Conservation (phyloP, 1,139 yeast genomes). For the Kurtzmaniella quercitrusa region DNA sequence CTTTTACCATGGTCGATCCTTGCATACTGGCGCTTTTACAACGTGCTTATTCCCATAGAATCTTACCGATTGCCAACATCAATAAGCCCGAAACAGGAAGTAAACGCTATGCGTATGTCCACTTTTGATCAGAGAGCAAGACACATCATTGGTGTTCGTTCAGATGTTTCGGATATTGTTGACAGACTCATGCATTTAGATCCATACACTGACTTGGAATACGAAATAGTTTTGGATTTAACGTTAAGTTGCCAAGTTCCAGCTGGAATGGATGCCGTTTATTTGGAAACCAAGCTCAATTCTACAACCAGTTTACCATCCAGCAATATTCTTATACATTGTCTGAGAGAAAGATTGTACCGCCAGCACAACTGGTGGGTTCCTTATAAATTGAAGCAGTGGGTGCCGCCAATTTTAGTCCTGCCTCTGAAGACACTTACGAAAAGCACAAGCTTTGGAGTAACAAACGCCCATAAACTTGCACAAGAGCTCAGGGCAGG, state of each 20-base stretch:
- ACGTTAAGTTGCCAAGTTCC: neutral
- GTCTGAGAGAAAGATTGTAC: conserved; percentile 22
- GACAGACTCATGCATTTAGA: conserved; percentile 1
- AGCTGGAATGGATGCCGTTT: neutral
- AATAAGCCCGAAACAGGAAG: neutral
- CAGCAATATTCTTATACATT: conserved; percentile 25
- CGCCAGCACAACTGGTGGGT: conserved; percentile 24
- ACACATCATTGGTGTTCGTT: too few species aligned
- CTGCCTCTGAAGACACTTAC: conserved; percentile 13
- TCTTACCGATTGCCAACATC: conserved; percentile 3
- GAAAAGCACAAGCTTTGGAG: neutral
- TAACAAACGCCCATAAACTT: neutral
- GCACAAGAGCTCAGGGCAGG: neutral
- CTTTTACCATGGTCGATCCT: conserved; percentile 24
- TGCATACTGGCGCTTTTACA: conserved; percentile 24
- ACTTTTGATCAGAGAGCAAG: too few species aligned
- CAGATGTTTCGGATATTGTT: too few species aligned
- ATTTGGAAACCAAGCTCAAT: neutral
- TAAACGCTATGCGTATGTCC: too few species aligned
- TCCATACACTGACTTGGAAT: conserved; percentile 8
- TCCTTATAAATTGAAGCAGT: conserved; percentile 34
- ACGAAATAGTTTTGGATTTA: conserved; percentile 7
- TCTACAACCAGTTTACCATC: conserved; percentile 7
- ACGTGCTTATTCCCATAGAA: conserved; percentile 20
- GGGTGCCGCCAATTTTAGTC: conserved; percentile 35